phyloP scores from a whole-genome alignment of 441 rosid genomes.

The Hura crepitans region DNA sequence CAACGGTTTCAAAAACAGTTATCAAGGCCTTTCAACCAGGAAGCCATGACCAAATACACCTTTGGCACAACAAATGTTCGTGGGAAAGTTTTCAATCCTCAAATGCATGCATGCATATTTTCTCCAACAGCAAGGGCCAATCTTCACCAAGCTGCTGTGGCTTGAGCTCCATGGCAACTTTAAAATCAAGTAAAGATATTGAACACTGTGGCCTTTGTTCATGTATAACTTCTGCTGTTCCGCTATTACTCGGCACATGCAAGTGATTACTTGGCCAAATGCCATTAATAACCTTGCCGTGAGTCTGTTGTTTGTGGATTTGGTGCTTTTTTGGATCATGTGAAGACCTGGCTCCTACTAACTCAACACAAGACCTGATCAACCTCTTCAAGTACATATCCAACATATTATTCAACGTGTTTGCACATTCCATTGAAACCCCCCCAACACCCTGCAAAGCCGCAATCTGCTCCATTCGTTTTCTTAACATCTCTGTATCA shows the following conservation, averaged over 20 bases:
- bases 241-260: conserved; percentile 44
- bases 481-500: conserved; percentile 57
- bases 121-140: conserved; percentile 85
- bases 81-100: conserved; percentile 44
- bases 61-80: conserved; percentile 32
- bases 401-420: conserved; percentile 53
- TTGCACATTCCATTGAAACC: conserved; percentile 73
- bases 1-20: conserved; percentile 32
- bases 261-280: conserved; percentile 54
- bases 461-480: conserved; percentile 75
- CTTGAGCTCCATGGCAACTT: conserved; percentile 86
- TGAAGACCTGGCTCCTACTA: conserved; percentile 52
- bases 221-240: conserved; percentile 36
- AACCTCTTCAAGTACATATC: conserved; percentile 76
- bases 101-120: conserved; percentile 50
- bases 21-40: conserved; percentile 39
- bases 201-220: conserved; percentile 40
- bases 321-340: conserved; percentile 40
- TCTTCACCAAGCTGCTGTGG: conserved; percentile 88
- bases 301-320: conserved; percentile 52
- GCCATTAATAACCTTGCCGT: conserved; percentile 48
- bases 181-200: conserved; percentile 73
- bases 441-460: conserved; percentile 70
- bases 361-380: conserved; percentile 59
- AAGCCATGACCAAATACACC: conserved; percentile 22